Evolutionary conservation across 495 filamentous ascomycete species (phyloP).

Genomic region (Penicillium atrosanguineum): DNA sequence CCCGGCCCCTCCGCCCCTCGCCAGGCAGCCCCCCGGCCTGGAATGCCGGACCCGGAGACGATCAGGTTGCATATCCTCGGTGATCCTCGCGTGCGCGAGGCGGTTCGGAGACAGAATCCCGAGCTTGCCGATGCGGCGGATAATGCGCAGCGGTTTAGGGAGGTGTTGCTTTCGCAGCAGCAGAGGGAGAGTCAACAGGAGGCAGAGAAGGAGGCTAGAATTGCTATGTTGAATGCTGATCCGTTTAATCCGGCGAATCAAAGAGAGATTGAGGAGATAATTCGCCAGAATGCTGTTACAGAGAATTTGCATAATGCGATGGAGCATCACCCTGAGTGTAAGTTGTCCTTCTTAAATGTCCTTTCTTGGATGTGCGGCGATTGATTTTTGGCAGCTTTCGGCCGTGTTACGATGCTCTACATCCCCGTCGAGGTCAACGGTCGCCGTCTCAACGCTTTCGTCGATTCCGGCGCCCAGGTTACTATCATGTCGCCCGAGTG

Average conservation of each 20-base stretch:
- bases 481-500: conserved; percentile 98
- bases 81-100: conserved; percentile 66
- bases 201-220: conserved; percentile 73
- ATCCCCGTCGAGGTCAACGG: conserved; percentile 95
- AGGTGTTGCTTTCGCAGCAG: conserved; percentile 62
- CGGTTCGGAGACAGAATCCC: conserved; percentile 67
- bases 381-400: conserved; percentile 67
- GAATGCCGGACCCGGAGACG: conserved; percentile 70
- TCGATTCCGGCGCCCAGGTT: conserved; percentile 95
- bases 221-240: conserved; percentile 79
- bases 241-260: conserved; percentile 91
- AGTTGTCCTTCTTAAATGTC: conserved; percentile 13
- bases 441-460: conserved; percentile 88
- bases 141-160: conserved; percentile 70
- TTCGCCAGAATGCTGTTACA: conserved; percentile 86
- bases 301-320: conserved; percentile 94
- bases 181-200: conserved; percentile 67
- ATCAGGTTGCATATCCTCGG: conserved; percentile 80
- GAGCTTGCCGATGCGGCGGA: conserved; percentile 76
- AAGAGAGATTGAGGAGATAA: conserved; percentile 92
- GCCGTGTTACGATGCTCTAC: conserved; percentile 90
- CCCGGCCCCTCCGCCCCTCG: conserved; percentile 29
- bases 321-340: conserved; percentile 96
- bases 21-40: conserved; percentile 37
- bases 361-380: neutral